Base-by-base conservation (phyloP, 2,329 filamentous ascomycete species). In the Stagonosporopsis chrysanthemi region DNA sequence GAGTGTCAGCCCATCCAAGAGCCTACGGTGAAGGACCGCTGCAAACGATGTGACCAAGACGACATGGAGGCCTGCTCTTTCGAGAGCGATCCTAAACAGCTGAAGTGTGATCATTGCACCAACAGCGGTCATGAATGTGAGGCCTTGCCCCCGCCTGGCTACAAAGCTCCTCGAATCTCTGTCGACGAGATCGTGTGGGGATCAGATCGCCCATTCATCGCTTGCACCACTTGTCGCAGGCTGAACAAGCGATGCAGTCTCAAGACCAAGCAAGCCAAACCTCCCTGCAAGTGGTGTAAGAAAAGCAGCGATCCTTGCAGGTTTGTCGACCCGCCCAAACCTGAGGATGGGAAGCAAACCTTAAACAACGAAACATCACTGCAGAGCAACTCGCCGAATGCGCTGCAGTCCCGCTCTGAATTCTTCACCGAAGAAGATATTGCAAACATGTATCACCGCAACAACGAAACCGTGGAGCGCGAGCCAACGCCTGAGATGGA, bases 281-380 rank as follows among this genome's bases (percentile, higher is more conserved):
- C 71, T 0, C 75, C 75, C 2, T 77, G 75, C 63, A 74, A 66
- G 15, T 46, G 60, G 4, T 77, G 75, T 60, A 62, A 63, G 33
- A 67, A 69, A 35, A 39, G 60, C 7, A 58, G 60, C 9, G 58
- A 69, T 3, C 65, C 63, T 4, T 77, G 75, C 51, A 72, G 63
- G 0, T 77, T 77, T 51, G 63, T 65, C 29, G 65, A 69, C 8
- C 26, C 66, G 1, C 52, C 62, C 1, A 45, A 66, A 23, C 14
- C 44, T 3, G 23, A 52, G 29, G 7, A 14, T 19, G 33, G 22
- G 9, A 63, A 63, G 47, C 36, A 39, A 43, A 33, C 38, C 4
- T 15, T 6, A n/a, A 59, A 60, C 19, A 63, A 62, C 26, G 15
- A 31, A 22, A 15, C 35, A 3, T 8, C 43, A 24, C 42, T 36